A percentile compares a stretch with the other conserved stretches of the same genome.
phyloP scores from a whole-genome alignment of 176 grass and related monocot species.

The Bothriochloa decipiens region DNA sequence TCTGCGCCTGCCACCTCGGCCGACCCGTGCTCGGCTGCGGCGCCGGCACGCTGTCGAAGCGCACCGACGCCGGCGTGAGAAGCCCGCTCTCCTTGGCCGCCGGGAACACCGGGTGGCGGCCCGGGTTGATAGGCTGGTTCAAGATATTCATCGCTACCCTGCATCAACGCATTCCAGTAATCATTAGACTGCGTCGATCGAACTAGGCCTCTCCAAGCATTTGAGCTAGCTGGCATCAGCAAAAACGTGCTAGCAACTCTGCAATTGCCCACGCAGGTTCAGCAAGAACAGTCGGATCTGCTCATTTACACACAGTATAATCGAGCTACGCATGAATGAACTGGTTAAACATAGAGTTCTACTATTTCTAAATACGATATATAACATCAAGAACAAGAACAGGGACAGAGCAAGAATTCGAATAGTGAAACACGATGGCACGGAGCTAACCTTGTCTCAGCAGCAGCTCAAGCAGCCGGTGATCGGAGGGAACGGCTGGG shows the following conservation, averaged over 20 bases:
- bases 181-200: not conserved
- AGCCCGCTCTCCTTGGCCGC: constrained; percentile 46
- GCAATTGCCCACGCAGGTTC: not conserved
- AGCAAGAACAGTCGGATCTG: not conserved
- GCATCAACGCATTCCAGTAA: not conserved
- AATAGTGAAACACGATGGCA: not conserved
- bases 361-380: not conserved
- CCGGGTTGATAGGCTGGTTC: constrained; percentile 61
- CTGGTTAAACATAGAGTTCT: too few relatives aligned
- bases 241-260: not conserved
- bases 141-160: constrained; percentile 73
- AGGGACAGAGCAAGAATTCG: not conserved
- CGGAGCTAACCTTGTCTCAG: constrained; percentile 11
- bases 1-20: constrained; percentile 47
- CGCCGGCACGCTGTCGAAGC: constrained; percentile 41
- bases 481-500: not conserved
- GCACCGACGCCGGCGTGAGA: constrained; percentile 38
- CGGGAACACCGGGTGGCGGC: constrained; percentile 52
- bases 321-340: not conserved
- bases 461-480: not conserved
- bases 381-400: not conserved
- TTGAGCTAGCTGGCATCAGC: not conserved
- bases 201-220: not conserved
- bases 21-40: constrained; percentile 28
- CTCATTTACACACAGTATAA: not conserved